Evolutionary conservation across 306 rosid species (phyloP).

Genomic region (Rosa multiflora): DNA sequence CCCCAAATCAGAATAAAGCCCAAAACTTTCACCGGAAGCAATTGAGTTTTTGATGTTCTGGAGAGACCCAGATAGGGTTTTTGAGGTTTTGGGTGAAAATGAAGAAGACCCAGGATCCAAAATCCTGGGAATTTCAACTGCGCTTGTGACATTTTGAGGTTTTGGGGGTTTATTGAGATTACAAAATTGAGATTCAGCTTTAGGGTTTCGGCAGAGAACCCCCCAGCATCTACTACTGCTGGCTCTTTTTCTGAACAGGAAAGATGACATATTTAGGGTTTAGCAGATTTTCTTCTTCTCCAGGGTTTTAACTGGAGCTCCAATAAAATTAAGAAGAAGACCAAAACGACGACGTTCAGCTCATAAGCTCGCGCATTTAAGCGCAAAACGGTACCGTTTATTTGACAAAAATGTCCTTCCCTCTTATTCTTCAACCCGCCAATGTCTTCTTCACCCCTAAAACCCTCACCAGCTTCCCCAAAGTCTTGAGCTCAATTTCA

Average conservation of each 20-base stretch:
- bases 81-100: constrained; percentile 16
- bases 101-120: constrained; percentile 15
- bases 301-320: not conserved
- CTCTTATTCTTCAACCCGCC: constrained; percentile 12
- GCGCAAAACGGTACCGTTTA: not conserved
- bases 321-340: not conserved
- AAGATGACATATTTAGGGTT: constrained; percentile 37
- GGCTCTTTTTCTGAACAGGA: constrained; percentile 28
- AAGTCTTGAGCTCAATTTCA: constrained; percentile 26
- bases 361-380: not conserved
- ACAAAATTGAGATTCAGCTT: not conserved
- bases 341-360: not conserved
- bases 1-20: constrained; percentile 14
- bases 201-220: constrained; percentile 8
- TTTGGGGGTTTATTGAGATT: not conserved
- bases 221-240: constrained; percentile 12
- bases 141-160: not conserved
- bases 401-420: constrained; percentile 17
- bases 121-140: not conserved
- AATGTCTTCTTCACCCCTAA: constrained; percentile 21
- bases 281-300: not conserved
- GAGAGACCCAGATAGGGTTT: constrained; percentile 22
- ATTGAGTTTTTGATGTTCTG: not conserved
- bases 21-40: not conserved
- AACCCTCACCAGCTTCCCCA: constrained; percentile 19